Evolutionary conservation across 2,329 filamentous ascomycete genomes (phyloP), one percentile per base, ranked within the genome.

Genomic region (Epichloe gansuensis): DNA sequence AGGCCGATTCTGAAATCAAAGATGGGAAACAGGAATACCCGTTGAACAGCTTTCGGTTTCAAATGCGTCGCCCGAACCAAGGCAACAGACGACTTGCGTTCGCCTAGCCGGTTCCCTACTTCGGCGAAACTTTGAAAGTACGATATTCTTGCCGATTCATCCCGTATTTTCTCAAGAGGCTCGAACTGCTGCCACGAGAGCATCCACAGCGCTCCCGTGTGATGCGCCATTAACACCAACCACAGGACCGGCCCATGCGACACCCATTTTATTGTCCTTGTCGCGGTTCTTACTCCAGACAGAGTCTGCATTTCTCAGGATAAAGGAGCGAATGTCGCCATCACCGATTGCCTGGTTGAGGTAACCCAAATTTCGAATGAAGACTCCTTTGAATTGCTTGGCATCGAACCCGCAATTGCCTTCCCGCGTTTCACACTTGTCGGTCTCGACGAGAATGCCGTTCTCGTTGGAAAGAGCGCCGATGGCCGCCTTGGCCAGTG

Each of bases 381-480:
- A 86, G 39, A 87, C 71, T 4, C 85, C 85, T 65, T 88, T 88
- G 74, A 88, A 89, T 59, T 85, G 80, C 35, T 77, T 73, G 1
- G 71, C 75, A 53, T 82, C 75, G 17, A 61, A 63, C 7, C 68
- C 70, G 51, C 72, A 77, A 53, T 66, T 59, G 43, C 62, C 61
- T 13, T 54, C 50, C n/a, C 55, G 52, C 21, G 62, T 59, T 55
- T 69, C 66, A 50, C 67, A 70, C 34, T 63, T 57, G 52, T 65
- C 65, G 2, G 59, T 58, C 58, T 70, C 68, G 11, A 62, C 54
- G 7, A 83, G 65, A 23, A 82, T 69, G 17, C 73, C 71, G 51
- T 73, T 64, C 0, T 63, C 52, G 53, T 74, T 71, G 4, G 71
- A 61, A 5, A 80, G 62, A 27, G 66, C 58, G 12, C 59, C 56